Evolutionary conservation across 345 rosid genomes (phyloP).

Genomic region (Dipteronia dyeriana): DNA sequence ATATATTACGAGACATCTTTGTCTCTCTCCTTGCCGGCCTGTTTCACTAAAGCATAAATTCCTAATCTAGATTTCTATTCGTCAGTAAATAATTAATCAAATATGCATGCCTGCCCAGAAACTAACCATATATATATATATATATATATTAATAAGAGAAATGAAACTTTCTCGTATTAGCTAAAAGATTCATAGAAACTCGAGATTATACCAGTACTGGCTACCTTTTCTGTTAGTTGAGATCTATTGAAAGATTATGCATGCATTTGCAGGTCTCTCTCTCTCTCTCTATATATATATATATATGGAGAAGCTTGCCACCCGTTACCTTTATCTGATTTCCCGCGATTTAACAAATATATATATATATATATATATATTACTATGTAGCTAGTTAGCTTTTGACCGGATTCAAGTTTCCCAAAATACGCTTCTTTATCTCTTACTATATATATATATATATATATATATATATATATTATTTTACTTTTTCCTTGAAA

Average conservation of each 20-base stretch:
- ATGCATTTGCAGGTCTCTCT: neutral
- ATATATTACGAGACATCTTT: slow-evolving; percentile 8
- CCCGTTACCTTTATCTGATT: slow-evolving; percentile 4
- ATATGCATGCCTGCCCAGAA: slow-evolving; percentile 12
- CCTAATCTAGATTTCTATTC: neutral
- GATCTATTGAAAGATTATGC: neutral
- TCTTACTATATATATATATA: neutral
- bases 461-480: too few relatives aligned
- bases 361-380: too few relatives aligned
- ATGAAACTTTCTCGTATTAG: slow-evolving; percentile 1
- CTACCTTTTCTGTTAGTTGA: neutral
- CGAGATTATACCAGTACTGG: neutral
- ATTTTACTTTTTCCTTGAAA: neutral
- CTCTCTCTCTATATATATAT: too few relatives aligned
- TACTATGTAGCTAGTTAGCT: neutral
- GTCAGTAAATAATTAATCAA: neutral
- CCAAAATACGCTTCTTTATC: neutral
- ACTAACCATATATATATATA: neutral
- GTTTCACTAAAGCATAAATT: neutral
- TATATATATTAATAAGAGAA: neutral
- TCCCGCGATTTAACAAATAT: slow-evolving; percentile 12
- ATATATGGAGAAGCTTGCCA: neutral
- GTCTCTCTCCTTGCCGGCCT: slow-evolving; percentile 16
- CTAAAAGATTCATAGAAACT: neutral
- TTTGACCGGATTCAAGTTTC: slow-evolving; percentile 9